Percentiles rank a stretch among this genome's conserved stretches.
Evolutionary conservation across 2,329 filamentous ascomycete species (phyloP).

Genomic region (Pseudogymnoascus sp.): DNA sequence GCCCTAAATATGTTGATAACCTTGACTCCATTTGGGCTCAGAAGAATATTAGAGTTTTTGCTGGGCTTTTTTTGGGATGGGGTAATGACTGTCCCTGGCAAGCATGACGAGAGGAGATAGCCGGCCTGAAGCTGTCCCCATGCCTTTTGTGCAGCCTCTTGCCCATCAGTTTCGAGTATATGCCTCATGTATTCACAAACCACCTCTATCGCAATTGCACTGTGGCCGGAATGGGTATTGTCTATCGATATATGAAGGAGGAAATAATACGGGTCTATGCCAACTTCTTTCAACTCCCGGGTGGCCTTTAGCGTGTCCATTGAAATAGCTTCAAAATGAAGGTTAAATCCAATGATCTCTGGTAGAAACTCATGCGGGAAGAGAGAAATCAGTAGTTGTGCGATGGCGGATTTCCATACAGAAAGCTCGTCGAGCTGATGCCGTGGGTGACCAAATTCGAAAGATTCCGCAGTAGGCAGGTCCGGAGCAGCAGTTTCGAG

Average conservation of each 20-base stretch:
- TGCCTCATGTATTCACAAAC: conserved; percentile 33
- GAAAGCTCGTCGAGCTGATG: conserved; percentile 14
- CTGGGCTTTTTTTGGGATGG: conserved; percentile 11
- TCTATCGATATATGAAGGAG: conserved; percentile 44
- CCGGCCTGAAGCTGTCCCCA: conserved; percentile 38
- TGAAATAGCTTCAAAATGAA: conserved; percentile 39
- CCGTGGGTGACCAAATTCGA: conserved; percentile 16
- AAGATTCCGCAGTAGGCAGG: conserved; percentile 13
- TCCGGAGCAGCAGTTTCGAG: conserved; percentile 25
- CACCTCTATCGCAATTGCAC: conserved; percentile 37
- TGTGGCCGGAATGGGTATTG: conserved; percentile 40
- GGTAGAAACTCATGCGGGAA: conserved; percentile 42
- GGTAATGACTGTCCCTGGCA: conserved; percentile 19
- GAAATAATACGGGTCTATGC: conserved; percentile 40
- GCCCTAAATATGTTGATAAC: conserved; percentile 31
- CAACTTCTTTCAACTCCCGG: conserved; percentile 37
- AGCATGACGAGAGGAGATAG: conserved; percentile 28
- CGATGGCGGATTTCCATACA: conserved; percentile 37
- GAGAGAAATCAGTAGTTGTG: conserved; percentile 39
- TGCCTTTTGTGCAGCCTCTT: conserved; percentile 25
- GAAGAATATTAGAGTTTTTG: background rate
- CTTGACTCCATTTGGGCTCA: conserved; percentile 15
- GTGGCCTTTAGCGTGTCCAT: conserved; percentile 33
- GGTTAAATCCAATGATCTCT: conserved; percentile 43
- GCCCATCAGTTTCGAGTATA: conserved; percentile 23